These are phyloP conservation scores for Hylodesmum podocarpum DNA, from an alignment of 306 rosid genomes.

Conservation along the genomic window DNA sequence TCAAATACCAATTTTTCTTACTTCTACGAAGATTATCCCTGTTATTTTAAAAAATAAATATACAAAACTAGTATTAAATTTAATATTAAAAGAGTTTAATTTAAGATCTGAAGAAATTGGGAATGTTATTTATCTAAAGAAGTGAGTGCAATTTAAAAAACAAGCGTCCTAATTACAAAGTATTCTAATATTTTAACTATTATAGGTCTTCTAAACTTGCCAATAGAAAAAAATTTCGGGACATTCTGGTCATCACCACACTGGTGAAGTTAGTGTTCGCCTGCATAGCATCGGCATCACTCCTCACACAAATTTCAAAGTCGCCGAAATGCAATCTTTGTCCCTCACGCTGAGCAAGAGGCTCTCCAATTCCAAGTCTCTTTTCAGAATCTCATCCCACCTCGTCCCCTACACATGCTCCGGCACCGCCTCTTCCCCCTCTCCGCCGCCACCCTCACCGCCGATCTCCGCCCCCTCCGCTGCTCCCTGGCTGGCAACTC, in stretches of 20 bases:
- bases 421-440: conserved; percentile 16
- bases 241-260: neutral
- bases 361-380: conserved; percentile 36
- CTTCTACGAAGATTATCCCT: too few relatives aligned
- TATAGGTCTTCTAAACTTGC: neutral
- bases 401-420: conserved; percentile 26
- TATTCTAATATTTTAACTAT: too few relatives aligned
- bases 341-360: conserved; percentile 42
- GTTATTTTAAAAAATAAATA: too few relatives aligned
- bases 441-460: conserved; percentile 24
- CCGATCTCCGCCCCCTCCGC: conserved; percentile 29
- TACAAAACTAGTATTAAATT: too few relatives aligned
- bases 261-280: neutral
- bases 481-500: conserved; percentile 66
- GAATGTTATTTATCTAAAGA: too few relatives aligned
- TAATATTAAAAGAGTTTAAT: too few relatives aligned
- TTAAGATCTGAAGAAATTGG: too few relatives aligned
- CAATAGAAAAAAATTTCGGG: neutral
- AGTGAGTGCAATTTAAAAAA: too few relatives aligned
- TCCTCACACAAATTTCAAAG: neutral
- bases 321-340: conserved; percentile 33
- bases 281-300: neutral
- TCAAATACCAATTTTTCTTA: too few relatives aligned
- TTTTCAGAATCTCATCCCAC: conserved; percentile 36
- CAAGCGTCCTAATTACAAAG: too few relatives aligned